These are phyloP conservation scores for Endotrypanum monterogeii DNA, from an alignment of 208 protist genomes.

Conservation along the genomic window DNA sequence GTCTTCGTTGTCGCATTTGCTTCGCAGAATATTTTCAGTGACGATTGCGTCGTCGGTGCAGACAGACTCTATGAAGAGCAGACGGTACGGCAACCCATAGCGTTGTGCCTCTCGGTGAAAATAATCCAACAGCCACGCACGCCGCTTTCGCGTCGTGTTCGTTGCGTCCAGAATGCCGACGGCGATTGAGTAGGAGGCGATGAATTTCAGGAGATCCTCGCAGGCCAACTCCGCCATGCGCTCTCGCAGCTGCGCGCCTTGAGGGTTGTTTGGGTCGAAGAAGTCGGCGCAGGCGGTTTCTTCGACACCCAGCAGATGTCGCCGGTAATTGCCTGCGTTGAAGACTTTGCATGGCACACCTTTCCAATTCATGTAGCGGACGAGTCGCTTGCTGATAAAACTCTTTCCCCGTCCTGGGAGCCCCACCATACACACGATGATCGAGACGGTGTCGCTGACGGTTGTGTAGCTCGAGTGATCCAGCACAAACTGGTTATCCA, in stretches of 20 bases:
- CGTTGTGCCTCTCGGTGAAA: constrained; percentile 51
- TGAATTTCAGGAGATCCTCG: constrained; percentile 82
- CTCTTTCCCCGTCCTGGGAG: constrained; percentile 90
- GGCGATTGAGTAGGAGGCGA: constrained; percentile 56
- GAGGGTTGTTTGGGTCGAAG: constrained; percentile 80
- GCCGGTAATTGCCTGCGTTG: constrained; percentile 89
- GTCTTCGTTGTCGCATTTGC: constrained; percentile 91
- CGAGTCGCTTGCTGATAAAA: constrained; percentile 80
- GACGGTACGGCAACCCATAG: constrained; percentile 51
- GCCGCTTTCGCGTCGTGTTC: constrained; percentile 85
- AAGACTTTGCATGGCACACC: constrained; percentile 88
- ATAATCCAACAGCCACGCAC: constrained; percentile 62
- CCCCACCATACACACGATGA: constrained; percentile 91
- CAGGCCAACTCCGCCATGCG: constrained; percentile 87
- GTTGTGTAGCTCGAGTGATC: constrained; percentile 81
- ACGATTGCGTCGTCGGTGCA: constrained; percentile 90
- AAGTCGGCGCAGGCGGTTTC: constrained; percentile 66
- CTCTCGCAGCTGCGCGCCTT: constrained; percentile 75
- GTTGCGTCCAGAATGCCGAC: constrained; percentile 93
- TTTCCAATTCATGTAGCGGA: constrained; percentile 93
- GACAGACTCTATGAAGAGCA: constrained; percentile 93
- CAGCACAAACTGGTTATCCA: constrained; percentile 13
- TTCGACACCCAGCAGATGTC: constrained; percentile 80
- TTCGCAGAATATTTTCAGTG: constrained; percentile 87
- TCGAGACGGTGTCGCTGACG: constrained; percentile 67